Base-by-base conservation (phyloP, 345 rosid species). In the Linum tenue region DNA sequence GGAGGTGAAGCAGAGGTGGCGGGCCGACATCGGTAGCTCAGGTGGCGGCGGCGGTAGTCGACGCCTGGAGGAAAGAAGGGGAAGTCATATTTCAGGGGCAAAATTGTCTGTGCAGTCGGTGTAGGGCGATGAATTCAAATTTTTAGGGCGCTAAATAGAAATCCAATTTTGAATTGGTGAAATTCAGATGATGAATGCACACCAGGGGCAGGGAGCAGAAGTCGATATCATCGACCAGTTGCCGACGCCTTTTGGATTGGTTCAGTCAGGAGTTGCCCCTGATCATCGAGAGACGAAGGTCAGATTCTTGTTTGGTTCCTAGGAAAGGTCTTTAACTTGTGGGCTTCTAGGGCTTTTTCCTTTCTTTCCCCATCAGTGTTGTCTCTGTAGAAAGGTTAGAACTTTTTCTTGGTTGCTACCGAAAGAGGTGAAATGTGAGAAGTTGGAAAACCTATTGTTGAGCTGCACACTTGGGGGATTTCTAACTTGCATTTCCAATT, bases 251-350 rank as follows among this genome's bases (percentile, higher is more conserved):
- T 94, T 79, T 55, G 97, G 99, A 43, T 85, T 94, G 57, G 99
- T 94, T 9, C 87, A 95, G n/a, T 88, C 96, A 0, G 97, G 96
- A 3, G 96, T 94, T 15, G 99, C 99, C 0, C 99, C 92, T 41
- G 97, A 94, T 79, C 99, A 94, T 73, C 92, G 90, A 1, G 97
- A 90, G 64, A 94, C 99, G 5, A 94, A 90, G 96, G 97, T 86
- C 4, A 10, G 36, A 39, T 37, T 53, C 22, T 3, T 56, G 7
- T 22, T 53, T 53, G 17, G 43, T 70, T 11, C 22, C 11, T 11
- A 1, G 41, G 22, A 55, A 3, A 12, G 17, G 16, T 55, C 17
- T 22, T 39, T 11, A 51, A 9, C 2, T 39, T 66, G 37, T 42
- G 3, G 37, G 1, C 39, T 60, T 2, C 16, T 53, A 9, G 37